Evolutionary conservation across 2,329 filamentous ascomycete genomes (phyloP), one percentile per base, ranked within the genome.

Genomic region (Aureobasidium zeae): DNA sequence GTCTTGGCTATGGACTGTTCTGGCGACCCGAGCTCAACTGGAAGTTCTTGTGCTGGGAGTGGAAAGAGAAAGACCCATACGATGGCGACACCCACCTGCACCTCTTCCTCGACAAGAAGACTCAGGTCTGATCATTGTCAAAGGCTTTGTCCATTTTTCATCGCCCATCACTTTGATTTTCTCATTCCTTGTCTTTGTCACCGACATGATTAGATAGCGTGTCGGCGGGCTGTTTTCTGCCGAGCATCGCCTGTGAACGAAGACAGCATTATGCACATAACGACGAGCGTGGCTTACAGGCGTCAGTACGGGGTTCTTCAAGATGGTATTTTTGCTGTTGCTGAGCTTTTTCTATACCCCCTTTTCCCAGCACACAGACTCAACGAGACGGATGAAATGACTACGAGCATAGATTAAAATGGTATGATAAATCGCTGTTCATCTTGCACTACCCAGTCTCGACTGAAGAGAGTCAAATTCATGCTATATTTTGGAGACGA

Each of bases 41-140:
- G 85, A 86, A 83, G 61, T 73, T 88, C 60, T 66, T 88, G 57
- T 82, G 79, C 42, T 89, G 83, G 84, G 80, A 87, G 60, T 32
- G 26, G 25, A 36, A 32, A 21, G 43, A 45, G 28, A 28, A 36
- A 28, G 43, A 45, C 30, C 39, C 39, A 43, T 43, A 43, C 16
- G 39, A 43, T 43, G 39, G 39, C 16, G 39, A 43, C 39, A 34
- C 26, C 16, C 30, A 43, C 39, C 30, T 43, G 39, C 39, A 43
- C 30, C 39, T 43, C 29, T 43, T 43, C 39, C 19, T 43, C 39
- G 39, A 43, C 30, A 43, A 43, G 39, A 43, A 43, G 30, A 43
- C 30, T 43, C 29, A 34, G 22, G 30, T 43, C 39, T 44, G 22
- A 26, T 30, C 25, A n/a, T 15, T 13, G 16, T 42, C 15, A 11